Evolutionary conservation across 805 yeast genomes (phyloP).

Genomic region (Lachancea fermentati): DNA sequence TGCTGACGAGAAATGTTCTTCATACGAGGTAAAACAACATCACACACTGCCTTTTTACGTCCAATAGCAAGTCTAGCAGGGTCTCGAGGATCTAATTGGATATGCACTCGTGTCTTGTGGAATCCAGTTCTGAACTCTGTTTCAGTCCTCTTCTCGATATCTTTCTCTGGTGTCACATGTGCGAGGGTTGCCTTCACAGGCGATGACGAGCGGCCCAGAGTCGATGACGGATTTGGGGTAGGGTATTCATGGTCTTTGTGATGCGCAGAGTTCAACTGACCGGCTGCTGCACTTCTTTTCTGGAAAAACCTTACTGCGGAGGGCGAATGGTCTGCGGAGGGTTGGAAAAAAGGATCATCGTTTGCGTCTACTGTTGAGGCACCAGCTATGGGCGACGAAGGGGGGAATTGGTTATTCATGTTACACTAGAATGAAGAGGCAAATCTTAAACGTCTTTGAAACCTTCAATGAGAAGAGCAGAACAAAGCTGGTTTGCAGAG

Average conservation of each 20-base stretch:
- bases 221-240: conserved; percentile 69
- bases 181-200: conserved; percentile 21
- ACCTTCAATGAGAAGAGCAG: not conserved
- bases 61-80: conserved; percentile 26
- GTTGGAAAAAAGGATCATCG: conserved; percentile 15
- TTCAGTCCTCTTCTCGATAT: conserved; percentile 8
- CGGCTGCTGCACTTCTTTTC: conserved; percentile 7
- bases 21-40: conserved; percentile 27
- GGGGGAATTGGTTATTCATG: conserved; percentile 30
- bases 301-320: conserved; percentile 12
- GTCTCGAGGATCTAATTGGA: conserved; percentile 17
- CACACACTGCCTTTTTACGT: conserved; percentile 28
- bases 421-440: not conserved
- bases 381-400: conserved; percentile 34
- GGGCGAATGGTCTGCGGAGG: conserved; percentile 15
- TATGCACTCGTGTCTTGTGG: conserved; percentile 5
- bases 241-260: conserved; percentile 42
- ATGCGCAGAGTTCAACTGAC: conserved; percentile 7
- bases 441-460: not conserved
- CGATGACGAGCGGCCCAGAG: conserved; percentile 39
- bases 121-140: conserved; percentile 4
- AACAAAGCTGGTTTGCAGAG: no score
- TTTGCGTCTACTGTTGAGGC: conserved; percentile 15
- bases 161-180: conserved; percentile 7
- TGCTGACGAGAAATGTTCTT: conserved; percentile 33